Base-by-base conservation (phyloP, 1,284 basidiomycete genomes). In the Austroboletus rostrupii region DNA sequence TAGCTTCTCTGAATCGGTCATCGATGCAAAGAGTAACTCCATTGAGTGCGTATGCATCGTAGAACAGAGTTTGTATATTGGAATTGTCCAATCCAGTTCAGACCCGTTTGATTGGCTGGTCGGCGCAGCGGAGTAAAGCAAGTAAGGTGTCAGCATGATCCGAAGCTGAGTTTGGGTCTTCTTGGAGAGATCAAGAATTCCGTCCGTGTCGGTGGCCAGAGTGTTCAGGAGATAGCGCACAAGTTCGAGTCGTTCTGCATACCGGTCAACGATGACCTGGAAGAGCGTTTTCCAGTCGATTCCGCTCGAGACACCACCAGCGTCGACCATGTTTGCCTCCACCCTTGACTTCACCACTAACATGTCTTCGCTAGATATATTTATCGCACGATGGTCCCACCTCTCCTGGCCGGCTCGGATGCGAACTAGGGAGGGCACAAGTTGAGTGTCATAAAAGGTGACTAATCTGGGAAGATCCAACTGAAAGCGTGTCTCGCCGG, bases 201-300 rank as follows among this genome's bases (percentile, higher is more conserved):
- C 47, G 8, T 42, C 44, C 0, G 47, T n/a, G 21, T 42, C 33
- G 7, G 45, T 45, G 7, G n/a, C 41, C 6, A 53, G 45, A 35
- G 56, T 48, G 52, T 66, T 66, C n/a, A 80, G 60, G 16, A 74
- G 57, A 53, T 72, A 60, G 3, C 56, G 66, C 2, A 71, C 55
- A 7, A 71, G 50, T 49, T 79, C 73, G 20, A 80, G 59, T 2
- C 78, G 65, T 29, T 67, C 63, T 0, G 63, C 23, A 26, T 26
- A 26, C 23, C 23, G 23, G 23, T 26, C 23, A 26, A 26, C 23
- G 6, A 26, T 26, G 23, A 26, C 23, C 23, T 7, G 23, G 23
- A 26, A 26, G 31, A 80, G 59, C 2, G 67, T 65, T 38, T 54
- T 56, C 78, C 79, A 79, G 54, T 78, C 72, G 5, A 77, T 56